These are phyloP conservation scores for Alternaria postmessia DNA, from an alignment of 2,329 filamentous ascomycete genomes.

Conservation along the genomic window DNA sequence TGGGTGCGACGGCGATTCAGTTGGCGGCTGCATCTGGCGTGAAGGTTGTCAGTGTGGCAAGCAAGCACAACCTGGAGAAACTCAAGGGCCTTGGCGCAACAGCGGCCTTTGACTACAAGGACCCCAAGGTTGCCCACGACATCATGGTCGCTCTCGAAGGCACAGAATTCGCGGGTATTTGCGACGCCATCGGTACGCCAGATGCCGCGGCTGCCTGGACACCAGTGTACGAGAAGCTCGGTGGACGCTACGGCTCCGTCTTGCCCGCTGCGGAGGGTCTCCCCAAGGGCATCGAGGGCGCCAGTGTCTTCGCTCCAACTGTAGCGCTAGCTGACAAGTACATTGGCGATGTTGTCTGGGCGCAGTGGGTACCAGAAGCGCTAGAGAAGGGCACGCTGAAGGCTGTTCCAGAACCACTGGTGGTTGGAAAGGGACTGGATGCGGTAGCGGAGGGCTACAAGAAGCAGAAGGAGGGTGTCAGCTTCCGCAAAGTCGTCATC, in stretches of 20 bases:
- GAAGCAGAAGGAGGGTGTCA: constrained; percentile 42
- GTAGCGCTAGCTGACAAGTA: constrained; percentile 34
- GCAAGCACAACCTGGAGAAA: constrained; percentile 41
- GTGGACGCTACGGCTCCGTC: constrained; percentile 40
- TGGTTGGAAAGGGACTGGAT: constrained; percentile 41
- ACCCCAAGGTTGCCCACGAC: constrained; percentile 44
- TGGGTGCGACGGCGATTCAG: constrained; percentile 57
- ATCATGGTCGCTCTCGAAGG: constrained; percentile 52
- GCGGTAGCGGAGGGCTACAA: constrained; percentile 39
- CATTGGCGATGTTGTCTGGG: constrained; percentile 46
- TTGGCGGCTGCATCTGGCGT: constrained; percentile 53
- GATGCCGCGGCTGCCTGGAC: constrained; percentile 35
- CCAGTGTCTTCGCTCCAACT: constrained; percentile 30
- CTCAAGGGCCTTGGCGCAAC: constrained; percentile 42
- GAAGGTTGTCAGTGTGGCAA: constrained; percentile 52
- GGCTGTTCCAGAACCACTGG: constrained; percentile 41
- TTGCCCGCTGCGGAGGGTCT: constrained; percentile 29
- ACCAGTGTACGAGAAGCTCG: constrained; percentile 40
- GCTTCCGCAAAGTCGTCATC: constrained; percentile 47
- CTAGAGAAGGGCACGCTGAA: constrained; percentile 43
- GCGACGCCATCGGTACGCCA: constrained; percentile 47
- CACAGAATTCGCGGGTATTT: constrained; percentile 54
- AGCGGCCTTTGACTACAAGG: constrained; percentile 46
- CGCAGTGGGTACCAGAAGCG: constrained; percentile 43
- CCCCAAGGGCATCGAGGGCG: constrained; percentile 39